A percentile compares a stretch with the other conserved stretches of the same genome.
These are phyloP conservation scores for Oryza meridionalis DNA, from an alignment of 176 grass and related monocot genomes.

Conservation along the genomic window DNA sequence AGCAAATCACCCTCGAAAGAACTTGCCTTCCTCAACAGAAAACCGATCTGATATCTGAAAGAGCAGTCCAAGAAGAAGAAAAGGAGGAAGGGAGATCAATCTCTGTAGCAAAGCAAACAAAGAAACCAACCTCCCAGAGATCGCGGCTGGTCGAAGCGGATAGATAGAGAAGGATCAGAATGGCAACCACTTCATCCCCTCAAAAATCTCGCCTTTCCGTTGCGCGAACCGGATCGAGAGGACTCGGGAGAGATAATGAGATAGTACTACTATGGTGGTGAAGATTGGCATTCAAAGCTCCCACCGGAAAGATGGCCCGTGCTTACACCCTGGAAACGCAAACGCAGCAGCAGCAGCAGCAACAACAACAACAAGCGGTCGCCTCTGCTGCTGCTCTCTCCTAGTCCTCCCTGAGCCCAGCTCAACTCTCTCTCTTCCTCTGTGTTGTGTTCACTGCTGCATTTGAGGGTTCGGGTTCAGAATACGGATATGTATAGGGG, in stretches of 20 bases:
- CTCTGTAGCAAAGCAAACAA: not conserved
- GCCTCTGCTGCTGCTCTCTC: not conserved
- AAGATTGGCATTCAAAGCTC: constrained; percentile 36
- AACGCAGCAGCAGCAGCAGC: constrained; percentile 2
- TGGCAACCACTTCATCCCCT: not conserved
- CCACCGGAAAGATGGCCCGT: constrained; percentile 43
- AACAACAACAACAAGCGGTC: not conserved
- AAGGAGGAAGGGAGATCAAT: not conserved
- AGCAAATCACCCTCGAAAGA: not conserved
- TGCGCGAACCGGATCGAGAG: constrained; percentile 3
- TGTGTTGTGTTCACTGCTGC: not conserved
- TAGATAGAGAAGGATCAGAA: constrained; percentile 16
- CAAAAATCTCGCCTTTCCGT: not conserved
- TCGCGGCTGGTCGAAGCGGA: not conserved
- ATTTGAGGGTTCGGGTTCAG: not conserved
- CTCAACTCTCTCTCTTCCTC: not conserved
- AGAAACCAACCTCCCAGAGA: constrained; percentile 30
- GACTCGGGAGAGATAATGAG: not conserved
- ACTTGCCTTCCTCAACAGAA: not conserved
- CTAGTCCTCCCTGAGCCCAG: not conserved
- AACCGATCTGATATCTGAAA: not conserved
- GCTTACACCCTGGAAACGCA: constrained; percentile 40
- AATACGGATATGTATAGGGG: not conserved
- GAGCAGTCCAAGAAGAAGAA: not conserved
- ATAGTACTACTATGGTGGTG: too few relatives aligned